phyloP scores from a whole-genome alignment of 805 yeast species.

The Candida sphagnicola region DNA sequence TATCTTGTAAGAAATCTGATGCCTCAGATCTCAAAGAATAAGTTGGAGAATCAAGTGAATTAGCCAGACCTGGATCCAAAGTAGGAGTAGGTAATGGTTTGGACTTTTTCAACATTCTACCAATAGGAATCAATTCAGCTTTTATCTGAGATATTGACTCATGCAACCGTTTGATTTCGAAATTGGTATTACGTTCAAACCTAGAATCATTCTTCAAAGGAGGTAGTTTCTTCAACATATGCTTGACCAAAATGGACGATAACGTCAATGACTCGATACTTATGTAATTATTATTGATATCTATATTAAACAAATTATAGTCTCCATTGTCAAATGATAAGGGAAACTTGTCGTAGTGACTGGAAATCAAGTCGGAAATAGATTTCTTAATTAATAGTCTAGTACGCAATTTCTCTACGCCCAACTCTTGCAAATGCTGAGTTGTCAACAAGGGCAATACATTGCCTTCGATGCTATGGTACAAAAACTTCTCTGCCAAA shows the following conservation, averaged over 20 bases:
- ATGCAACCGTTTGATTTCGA: slow-evolving; percentile 39
- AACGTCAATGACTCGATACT: slow-evolving; percentile 33
- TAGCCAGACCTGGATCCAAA: slow-evolving; percentile 34
- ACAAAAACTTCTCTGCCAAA: slow-evolving; percentile 36
- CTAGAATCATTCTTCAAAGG: slow-evolving; percentile 11
- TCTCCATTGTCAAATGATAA: slow-evolving; percentile 26
- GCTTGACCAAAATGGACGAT: slow-evolving; percentile 32
- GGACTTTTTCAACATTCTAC: slow-evolving; percentile 58
- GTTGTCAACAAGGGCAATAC: slow-evolving; percentile 65
- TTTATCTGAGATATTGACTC: slow-evolving; percentile 56
- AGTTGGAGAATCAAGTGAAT: slow-evolving; percentile 4
- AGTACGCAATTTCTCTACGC: slow-evolving; percentile 48
- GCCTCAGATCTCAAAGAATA: slow-evolving; percentile 1
- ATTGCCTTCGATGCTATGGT: slow-evolving; percentile 69
- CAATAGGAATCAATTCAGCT: slow-evolving; percentile 62
- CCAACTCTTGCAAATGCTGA: slow-evolving; percentile 71
- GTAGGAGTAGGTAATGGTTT: slow-evolving; percentile 69
- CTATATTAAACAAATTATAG: slow-evolving; percentile 24
- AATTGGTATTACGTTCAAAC: slow-evolving; percentile 9
- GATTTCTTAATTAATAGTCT: slow-evolving; percentile 59
- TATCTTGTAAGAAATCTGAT: slow-evolving; percentile 9
- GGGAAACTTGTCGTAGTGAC: slow-evolving; percentile 25
- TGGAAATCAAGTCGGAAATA: slow-evolving; percentile 48
- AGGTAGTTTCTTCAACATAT: slow-evolving; percentile 25
- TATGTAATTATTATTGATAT: slow-evolving; percentile 33